phyloP scores from a whole-genome alignment of 768 basidiomycete genomes.

The Chiua virens region DNA sequence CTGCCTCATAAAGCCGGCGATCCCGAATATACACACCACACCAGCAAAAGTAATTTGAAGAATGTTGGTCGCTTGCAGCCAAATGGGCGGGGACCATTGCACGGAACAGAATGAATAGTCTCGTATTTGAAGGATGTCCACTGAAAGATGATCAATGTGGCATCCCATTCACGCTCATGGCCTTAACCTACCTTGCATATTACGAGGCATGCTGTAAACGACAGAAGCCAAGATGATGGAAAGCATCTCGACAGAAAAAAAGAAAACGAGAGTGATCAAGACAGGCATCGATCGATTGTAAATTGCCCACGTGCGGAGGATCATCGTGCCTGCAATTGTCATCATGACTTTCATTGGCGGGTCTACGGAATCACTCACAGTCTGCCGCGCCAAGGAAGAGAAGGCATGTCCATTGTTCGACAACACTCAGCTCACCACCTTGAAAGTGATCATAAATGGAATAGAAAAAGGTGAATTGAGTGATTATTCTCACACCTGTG shows the following conservation, averaged over 20 bases:
- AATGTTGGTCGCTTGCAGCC: not conserved
- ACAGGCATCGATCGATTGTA: not conserved
- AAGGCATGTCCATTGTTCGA: not conserved
- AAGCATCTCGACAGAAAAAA: not conserved
- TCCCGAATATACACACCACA: not conserved
- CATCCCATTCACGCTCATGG: too few species aligned
- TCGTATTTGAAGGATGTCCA: not conserved
- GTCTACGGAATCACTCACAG: not conserved
- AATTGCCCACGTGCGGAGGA: not conserved
- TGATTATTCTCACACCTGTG: not conserved
- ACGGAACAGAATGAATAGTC: not conserved
- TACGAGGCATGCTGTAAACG: not conserved
- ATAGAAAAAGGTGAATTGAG: too few species aligned
- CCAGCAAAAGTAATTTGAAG: not conserved
- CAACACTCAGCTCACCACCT: not conserved
- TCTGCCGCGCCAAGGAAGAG: slow-evolving; percentile 1
- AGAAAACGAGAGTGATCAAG: not conserved
- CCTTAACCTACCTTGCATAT: not conserved
- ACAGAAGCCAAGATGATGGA: not conserved
- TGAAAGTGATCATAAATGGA: not conserved
- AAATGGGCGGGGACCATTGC: not conserved
- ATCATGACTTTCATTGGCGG: not conserved
- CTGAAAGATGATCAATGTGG: not conserved
- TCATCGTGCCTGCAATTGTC: not conserved
- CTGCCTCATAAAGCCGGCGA: not conserved